These are phyloP conservation scores for Russula vinacea DNA, from an alignment of 768 basidiomycete species.

Conservation along the genomic window DNA sequence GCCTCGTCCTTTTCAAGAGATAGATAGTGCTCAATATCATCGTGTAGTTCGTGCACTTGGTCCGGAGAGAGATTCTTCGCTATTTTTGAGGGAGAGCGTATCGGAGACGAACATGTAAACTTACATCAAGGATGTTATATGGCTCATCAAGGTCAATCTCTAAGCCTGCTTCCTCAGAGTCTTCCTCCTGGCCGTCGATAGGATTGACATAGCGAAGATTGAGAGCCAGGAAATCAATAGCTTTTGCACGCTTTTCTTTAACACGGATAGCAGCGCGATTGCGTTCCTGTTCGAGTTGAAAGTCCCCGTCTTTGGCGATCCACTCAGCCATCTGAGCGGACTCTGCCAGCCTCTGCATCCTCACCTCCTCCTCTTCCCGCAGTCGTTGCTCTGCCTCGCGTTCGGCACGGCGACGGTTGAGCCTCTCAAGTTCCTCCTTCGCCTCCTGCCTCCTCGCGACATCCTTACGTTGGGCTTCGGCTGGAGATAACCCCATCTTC, in stretches of 20 bases:
- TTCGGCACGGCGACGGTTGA: slow-evolving; percentile 88
- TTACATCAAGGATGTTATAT: slow-evolving; percentile 92
- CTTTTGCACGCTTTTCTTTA: slow-evolving; percentile 94
- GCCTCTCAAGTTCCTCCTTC: slow-evolving; percentile 88
- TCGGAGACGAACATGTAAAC: slow-evolving; percentile 34
- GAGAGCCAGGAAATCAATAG: slow-evolving; percentile 95
- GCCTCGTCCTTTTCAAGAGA: slow-evolving; percentile 77
- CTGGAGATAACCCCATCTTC: slow-evolving; percentile 75
- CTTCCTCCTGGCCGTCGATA: slow-evolving; percentile 61
- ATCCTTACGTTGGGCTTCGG: slow-evolving; percentile 79
- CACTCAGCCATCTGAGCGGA: slow-evolving; percentile 98
- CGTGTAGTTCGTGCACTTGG: slow-evolving; percentile 90
- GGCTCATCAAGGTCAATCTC: slow-evolving; percentile 99
- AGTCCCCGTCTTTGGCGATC: slow-evolving; percentile 95
- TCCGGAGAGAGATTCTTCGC: slow-evolving; percentile 74
- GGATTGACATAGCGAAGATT: slow-evolving; percentile 91
- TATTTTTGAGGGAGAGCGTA: slow-evolving; percentile 3
- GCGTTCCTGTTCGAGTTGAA: slow-evolving; percentile 93
- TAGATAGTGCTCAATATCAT: slow-evolving; percentile 91
- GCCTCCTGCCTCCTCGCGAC: slow-evolving; percentile 81
- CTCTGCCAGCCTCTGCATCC: slow-evolving; percentile 86
- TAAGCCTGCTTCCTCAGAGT: slow-evolving; percentile 78
- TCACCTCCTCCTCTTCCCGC: slow-evolving; percentile 88
- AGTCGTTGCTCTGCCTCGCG: slow-evolving; percentile 85
- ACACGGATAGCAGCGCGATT: slow-evolving; percentile 89